Conservation (phyloP, 1,139 yeast genomes). For the Magnusiomyces magnusii region DNA sequence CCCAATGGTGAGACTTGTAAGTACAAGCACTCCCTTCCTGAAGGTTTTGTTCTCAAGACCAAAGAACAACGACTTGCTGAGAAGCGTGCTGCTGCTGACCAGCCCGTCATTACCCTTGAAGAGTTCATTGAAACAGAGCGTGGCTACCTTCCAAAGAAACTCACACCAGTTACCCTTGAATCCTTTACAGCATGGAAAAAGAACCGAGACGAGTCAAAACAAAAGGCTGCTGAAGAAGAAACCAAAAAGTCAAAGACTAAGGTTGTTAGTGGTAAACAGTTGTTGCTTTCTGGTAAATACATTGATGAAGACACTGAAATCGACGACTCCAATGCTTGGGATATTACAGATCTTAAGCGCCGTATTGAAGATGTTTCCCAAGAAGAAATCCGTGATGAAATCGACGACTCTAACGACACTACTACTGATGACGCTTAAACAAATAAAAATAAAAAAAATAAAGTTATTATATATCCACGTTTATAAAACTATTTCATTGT, state of each 20-base stretch:
- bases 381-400: slow-evolving; percentile 10
- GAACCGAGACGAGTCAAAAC: slow-evolving; percentile 54
- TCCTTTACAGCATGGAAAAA: slow-evolving; percentile 82
- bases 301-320: slow-evolving; percentile 42
- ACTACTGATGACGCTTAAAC: not conserved
- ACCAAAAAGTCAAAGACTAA: slow-evolving; percentile 41
- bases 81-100: slow-evolving; percentile 73
- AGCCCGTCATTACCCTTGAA: slow-evolving; percentile 88
- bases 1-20: slow-evolving; percentile 95
- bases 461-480: not conserved
- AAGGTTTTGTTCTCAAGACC: slow-evolving; percentile 93
- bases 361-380: slow-evolving; percentile 25
- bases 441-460: slow-evolving; percentile 3
- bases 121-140: slow-evolving; percentile 95
- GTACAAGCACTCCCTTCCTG: slow-evolving; percentile 94
- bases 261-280: slow-evolving; percentile 69
- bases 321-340: slow-evolving; percentile 52
- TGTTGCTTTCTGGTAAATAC: slow-evolving; percentile 62
- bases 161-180: slow-evolving; percentile 84
- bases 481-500: too few species aligned
- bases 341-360: slow-evolving; percentile 32
- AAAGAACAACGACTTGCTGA: slow-evolving; percentile 92
- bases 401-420: not conserved
- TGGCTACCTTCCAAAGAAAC: slow-evolving; percentile 64
- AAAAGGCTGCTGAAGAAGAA: slow-evolving; percentile 40